Conservation (phyloP, 164 flowering plant genomes). For the Chloranthus sessilifolius region DNA sequence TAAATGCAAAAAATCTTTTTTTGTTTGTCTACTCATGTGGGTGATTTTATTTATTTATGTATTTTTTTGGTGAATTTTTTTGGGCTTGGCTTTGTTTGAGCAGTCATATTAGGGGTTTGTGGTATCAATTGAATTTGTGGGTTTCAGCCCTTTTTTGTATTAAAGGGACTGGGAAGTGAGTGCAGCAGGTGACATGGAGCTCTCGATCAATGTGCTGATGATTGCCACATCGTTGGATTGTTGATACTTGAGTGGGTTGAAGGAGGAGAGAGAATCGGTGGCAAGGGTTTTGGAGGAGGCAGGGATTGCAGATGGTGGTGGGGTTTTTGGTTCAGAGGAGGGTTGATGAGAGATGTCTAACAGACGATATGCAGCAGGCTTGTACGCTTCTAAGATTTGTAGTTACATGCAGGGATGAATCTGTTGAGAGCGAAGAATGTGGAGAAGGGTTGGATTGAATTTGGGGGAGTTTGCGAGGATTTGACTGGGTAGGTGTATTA, state of each 20-base stretch:
- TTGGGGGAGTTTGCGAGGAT: conserved; percentile 26
- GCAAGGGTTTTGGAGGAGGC: conserved; percentile 20
- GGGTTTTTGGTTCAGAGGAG: conserved; percentile 3
- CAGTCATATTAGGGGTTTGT: too few relatives aligned
- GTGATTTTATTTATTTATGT: too few relatives aligned
- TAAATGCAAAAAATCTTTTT: too few relatives aligned
- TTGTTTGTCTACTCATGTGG: too few relatives aligned
- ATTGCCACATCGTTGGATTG: conserved; percentile 25
- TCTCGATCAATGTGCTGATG: conserved; percentile 24
- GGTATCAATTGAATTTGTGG: too few relatives aligned
- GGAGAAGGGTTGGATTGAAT: conserved; percentile 21
- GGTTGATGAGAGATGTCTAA: conserved; percentile 20
- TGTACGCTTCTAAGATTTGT: conserved; percentile 24
- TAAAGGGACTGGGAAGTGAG: conserved; percentile 25
- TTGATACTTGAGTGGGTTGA: conserved; percentile 27
- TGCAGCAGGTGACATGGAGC: conserved; percentile 25
- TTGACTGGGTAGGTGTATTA: conserved; percentile 28
- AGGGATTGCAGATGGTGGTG: conserved; percentile 10
- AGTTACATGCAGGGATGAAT: conserved; percentile 28
- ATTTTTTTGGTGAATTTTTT: too few relatives aligned
- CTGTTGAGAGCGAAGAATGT: conserved; percentile 19
- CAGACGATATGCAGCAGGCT: conserved; percentile 27
- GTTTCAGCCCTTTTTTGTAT: too few relatives aligned
- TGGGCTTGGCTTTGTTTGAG: too few relatives aligned
- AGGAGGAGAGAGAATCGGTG: conserved; percentile 23